A percentile compares a stretch with the other conserved stretches of the same genome.
These are phyloP conservation scores for Sanghuangporus baumii DNA, from an alignment of 1,284 basidiomycete genomes.

Conservation along the genomic window DNA sequence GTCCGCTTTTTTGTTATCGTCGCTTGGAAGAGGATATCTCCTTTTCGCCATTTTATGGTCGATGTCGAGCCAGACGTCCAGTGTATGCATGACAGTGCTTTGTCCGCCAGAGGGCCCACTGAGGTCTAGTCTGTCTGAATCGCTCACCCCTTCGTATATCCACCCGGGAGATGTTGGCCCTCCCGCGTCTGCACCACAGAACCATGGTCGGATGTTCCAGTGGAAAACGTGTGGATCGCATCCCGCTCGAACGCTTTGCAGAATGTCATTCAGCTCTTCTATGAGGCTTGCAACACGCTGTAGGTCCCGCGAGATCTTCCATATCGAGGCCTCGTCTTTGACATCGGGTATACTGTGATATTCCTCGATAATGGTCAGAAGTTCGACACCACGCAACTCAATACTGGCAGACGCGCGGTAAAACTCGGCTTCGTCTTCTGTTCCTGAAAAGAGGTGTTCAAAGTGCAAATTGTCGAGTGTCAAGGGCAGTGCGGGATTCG, in stretches of 20 bases:
- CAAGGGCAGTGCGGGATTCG: conserved; percentile 47
- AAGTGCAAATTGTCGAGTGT: conserved; percentile 62
- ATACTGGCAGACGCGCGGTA: conserved; percentile 82
- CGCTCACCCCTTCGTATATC: conserved; percentile 78
- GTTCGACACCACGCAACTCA: conserved; percentile 84
- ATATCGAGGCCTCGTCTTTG: conserved; percentile 63
- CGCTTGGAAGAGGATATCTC: conserved; percentile 64
- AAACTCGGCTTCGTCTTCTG: conserved; percentile 82
- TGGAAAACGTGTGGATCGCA: conserved; percentile 91
- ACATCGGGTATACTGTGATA: conserved; percentile 68
- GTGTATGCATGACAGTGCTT: conserved; percentile 81
- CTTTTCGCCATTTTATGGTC: conserved; percentile 77
- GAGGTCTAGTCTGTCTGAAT: conserved; percentile 53
- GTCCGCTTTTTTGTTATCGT: conserved; percentile 57
- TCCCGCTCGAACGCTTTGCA: conserved; percentile 63
- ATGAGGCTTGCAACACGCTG: conserved; percentile 65
- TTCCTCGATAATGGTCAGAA: conserved; percentile 85
- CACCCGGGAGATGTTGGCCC: conserved; percentile 56
- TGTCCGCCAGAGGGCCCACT: conserved; percentile 94
- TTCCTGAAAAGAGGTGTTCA: conserved; percentile 76
- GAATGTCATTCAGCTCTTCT: conserved; percentile 64
- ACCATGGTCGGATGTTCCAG: conserved; percentile 92
- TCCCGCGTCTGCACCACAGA: conserved; percentile 72
- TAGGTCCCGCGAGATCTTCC: conserved; percentile 72
- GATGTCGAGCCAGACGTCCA: conserved; percentile 77